Conservation (phyloP, 345 rosid genomes). For the Eutrema yunnanense region DNA sequence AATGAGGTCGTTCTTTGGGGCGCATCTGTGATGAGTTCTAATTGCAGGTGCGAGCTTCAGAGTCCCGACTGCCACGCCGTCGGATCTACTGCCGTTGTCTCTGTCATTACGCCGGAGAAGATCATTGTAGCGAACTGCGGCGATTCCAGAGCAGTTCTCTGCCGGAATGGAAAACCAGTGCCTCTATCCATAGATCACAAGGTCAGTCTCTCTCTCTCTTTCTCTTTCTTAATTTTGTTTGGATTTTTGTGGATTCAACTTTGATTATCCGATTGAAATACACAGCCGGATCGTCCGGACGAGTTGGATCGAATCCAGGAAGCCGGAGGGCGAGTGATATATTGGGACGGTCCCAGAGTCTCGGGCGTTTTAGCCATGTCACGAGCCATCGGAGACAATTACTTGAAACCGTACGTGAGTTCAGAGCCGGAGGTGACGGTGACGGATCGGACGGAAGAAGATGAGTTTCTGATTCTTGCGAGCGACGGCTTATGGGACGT, state of each 20-base stretch:
- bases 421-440: constrained; percentile 76
- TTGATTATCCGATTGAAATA: background rate
- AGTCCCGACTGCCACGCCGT: constrained; percentile 70
- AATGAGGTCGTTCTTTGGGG: constrained; percentile 36
- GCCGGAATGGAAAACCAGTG: constrained; percentile 62
- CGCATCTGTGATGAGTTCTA: constrained; percentile 11
- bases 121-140: constrained; percentile 84
- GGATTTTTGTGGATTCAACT: background rate
- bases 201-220: constrained; percentile 29
- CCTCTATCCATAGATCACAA: constrained; percentile 86
- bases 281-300: constrained; percentile 90
- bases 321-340: constrained; percentile 87
- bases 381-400: constrained; percentile 85
- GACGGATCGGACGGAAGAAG: constrained; percentile 55
- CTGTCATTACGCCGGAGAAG: constrained; percentile 59
- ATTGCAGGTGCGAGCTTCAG: constrained; percentile 65
- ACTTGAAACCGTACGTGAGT: constrained; percentile 84
- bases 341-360: constrained; percentile 86
- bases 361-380: constrained; percentile 88
- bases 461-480: constrained; percentile 75
- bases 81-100: constrained; percentile 86
- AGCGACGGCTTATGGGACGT: constrained; percentile 95
- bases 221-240: background rate
- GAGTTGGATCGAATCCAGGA: constrained; percentile 65
- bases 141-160: constrained; percentile 89